Base-by-base conservation (phyloP, 106 monocot genomes). In the Dioscorea zingiberensis region DNA sequence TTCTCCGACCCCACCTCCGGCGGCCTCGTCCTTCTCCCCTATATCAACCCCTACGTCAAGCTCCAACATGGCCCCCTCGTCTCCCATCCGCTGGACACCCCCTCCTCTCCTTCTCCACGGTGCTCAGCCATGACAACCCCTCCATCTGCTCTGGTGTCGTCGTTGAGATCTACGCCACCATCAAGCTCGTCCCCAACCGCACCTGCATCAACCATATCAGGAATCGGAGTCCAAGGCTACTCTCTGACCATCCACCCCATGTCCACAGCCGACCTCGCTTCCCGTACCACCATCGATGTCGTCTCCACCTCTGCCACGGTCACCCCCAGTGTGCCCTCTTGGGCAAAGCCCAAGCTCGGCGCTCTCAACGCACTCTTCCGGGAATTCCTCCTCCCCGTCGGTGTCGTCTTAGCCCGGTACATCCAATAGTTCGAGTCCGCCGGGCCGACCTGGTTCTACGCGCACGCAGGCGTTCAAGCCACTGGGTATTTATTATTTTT, bases 211-310 rank as follows among this genome's bases (percentile, higher is more conserved):
- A 94, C 73, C 88, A 76, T 29, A 84, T 94, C 1, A 90, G 94
- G 94, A 94, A 90, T 82, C 67, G 90, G 12, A 90, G 94, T 2
- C 70, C 87, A 94, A 58, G 90, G 87, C 60, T 85, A 85, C 77
- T 90, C 94, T 27, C 94, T 90, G 1, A 80, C 90, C n/a, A 83
- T 94, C 76, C 94, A 94, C 58, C 87, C 84, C 9, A 82, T 74
- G 11, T 18, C 86, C 14, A 4, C 80, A 14, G 44, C 77, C 23
- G 90, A 90, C 66, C 84, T 94, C 27, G 73, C 74, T 10, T 87
- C 87, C 28, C 81, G 72, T 7, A 71, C 77, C 56, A 79, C 84
- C 65, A 46, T 94, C 56, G 85, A 94, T 73, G 66, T 93, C 22
- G 59, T 80, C 22, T 72, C 93, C 21, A 49, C 85, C 19, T 72